Percentiles rank a stretch among this genome's conserved stretches.
Evolutionary conservation across 2,329 filamentous ascomycete genomes (phyloP).

Genomic region (Penicillium occitanis): DNA sequence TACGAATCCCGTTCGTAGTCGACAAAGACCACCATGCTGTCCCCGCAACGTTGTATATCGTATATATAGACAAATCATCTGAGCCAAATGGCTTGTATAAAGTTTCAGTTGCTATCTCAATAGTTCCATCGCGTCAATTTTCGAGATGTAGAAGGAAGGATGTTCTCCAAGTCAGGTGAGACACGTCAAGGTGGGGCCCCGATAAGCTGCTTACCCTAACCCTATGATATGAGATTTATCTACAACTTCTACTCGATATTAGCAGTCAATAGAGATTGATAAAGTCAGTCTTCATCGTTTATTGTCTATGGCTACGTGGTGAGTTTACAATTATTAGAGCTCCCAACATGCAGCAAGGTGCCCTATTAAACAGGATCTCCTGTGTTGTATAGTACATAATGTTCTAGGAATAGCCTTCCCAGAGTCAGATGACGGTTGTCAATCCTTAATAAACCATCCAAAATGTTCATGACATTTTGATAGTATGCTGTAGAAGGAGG

Average conservation of each 20-base stretch:
- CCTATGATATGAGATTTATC: background rate
- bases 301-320: background rate
- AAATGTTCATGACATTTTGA: too few relatives aligned
- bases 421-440: too few relatives aligned
- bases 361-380: background rate
- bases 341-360: background rate
- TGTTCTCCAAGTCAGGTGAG: background rate
- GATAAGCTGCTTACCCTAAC: background rate
- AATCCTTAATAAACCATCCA: too few relatives aligned
- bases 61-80: slow-evolving; percentile 16
- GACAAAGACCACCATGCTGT: slow-evolving; percentile 51
- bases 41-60: slow-evolving; percentile 23
- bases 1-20: slow-evolving; percentile 45
- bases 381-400: background rate
- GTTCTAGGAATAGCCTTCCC: too few relatives aligned
- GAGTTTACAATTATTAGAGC: background rate
- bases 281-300: too few relatives aligned
- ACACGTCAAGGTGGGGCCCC: background rate
- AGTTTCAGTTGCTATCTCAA: background rate
- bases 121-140: background rate
- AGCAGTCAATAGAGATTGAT: background rate
- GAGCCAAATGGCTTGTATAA: slow-evolving; percentile 21
- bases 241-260: background rate
- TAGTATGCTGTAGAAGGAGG: too few relatives aligned
- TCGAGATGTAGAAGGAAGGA: background rate